Percentiles rank a stretch among this genome's conserved stretches.
Evolutionary conservation across 2,329 filamentous ascomycete species (phyloP).

Genomic region (Ambrosiella beaveri): DNA sequence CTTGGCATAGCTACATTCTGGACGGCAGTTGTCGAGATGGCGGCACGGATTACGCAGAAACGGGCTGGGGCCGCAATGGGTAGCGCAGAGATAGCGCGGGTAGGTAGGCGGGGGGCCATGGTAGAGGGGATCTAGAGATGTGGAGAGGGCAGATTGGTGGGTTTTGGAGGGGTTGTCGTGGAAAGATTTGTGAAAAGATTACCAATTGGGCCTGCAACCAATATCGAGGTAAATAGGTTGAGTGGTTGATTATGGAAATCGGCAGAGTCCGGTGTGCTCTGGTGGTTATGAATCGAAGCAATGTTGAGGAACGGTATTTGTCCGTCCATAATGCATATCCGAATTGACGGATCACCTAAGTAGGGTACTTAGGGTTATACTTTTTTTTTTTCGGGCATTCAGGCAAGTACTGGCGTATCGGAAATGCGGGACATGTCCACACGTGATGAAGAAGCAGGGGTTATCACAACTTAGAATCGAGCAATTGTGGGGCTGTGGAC

Average conservation of each 20-base stretch:
- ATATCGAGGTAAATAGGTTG: background rate
- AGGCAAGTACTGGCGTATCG: constrained; percentile 1
- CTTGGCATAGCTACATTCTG: constrained; percentile 39
- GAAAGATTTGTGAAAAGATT: no score
- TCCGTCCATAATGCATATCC: no score
- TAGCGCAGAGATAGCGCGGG: background rate
- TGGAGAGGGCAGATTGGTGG: background rate
- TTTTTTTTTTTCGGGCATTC: background rate
- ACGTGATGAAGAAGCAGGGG: background rate
- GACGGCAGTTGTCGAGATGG: constrained; percentile 26
- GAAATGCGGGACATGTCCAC: background rate
- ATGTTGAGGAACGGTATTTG: no score
- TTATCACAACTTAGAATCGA: background rate
- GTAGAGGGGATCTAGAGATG: background rate
- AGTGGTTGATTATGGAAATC: background rate
- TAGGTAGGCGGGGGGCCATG: constrained; percentile 18
- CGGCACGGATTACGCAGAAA: background rate
- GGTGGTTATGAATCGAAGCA: no score
- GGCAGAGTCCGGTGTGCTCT: background rate
- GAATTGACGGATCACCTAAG: background rate
- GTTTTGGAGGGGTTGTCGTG: no score
- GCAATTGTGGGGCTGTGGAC: background rate
- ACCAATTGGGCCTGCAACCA: background rate
- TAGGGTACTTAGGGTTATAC: background rate
- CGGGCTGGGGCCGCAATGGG: background rate